Base-by-base conservation (phyloP, 164 flowering plant genomes). In the Magnolia kwangsiensis region DNA sequence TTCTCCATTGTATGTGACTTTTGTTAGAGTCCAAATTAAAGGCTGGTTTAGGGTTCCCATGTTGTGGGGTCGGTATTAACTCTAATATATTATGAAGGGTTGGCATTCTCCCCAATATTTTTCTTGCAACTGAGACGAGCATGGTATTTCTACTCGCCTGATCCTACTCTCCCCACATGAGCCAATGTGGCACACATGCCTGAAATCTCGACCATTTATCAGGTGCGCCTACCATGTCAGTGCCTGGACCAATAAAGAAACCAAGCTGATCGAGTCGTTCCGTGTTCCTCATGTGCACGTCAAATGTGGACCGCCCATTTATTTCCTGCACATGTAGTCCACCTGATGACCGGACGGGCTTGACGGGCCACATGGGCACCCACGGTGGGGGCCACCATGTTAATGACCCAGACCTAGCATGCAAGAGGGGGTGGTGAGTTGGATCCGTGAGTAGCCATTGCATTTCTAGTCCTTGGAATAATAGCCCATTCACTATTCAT, bases 31-130 rank as follows among this genome's bases (percentile, higher is more conserved):
- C 27, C 19, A 68, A n/a, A n/a, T n/a, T n/a, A n/a, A 68, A 3
- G 71, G 71, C 27, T 68, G 50, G 68, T 68, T 68, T 68, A 31
- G 71, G 50, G 18, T 68, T 68, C 27, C n/a, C 31, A 68, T 68
- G 27, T 14, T 68, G 21, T 31, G 27, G 45, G 45, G 19, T 31
- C 0, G 16, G 19, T 19, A 19, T 20, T 64, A 19, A 21, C 10
- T 19, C 19, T 64, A 64, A 55, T 55, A 55, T 10, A 16, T 16
- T 55, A 55, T 10, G 61, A 55, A 55, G 13, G 45, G 18, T 55
- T 55, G 14, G 13, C 61, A 55, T 55, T 16, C 11, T 55, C 61
- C 18, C 61, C 18, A 55, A 55, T 55, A 55, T 55, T 55, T 55
- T 55, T 55, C 18, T 64, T 20, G n/a, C 63, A 59, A 59, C 63